A percentile compares a stretch with the other conserved stretches of the same genome.
These are phyloP conservation scores for Rubus idaeus DNA, from an alignment of 306 rosid species.

Conservation along the genomic window DNA sequence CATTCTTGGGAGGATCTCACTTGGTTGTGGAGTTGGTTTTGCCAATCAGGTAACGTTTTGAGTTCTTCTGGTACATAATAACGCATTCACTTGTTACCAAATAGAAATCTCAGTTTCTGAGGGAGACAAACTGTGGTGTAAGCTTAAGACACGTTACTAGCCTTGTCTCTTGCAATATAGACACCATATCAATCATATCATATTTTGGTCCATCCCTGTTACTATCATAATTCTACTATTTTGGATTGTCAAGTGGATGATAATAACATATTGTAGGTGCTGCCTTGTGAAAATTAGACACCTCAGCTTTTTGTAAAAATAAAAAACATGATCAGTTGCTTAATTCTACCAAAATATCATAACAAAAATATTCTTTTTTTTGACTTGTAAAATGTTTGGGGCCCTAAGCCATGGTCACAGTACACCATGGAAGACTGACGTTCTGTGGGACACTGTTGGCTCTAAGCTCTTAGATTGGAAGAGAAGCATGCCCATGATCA, in stretches of 20 bases:
- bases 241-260: not conserved
- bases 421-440: not conserved
- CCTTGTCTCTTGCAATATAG: not conserved
- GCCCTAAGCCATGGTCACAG: not conserved
- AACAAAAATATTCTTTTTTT: not conserved
- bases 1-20: conserved; percentile 55
- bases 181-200: not conserved
- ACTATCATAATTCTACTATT: not conserved
- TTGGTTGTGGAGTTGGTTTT: conserved; percentile 86
- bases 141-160: not conserved
- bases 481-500: conserved; percentile 14
- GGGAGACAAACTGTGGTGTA: not conserved
- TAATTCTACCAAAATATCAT: not conserved
- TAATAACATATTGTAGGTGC: not conserved
- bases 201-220: not conserved
- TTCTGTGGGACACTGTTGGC: not conserved
- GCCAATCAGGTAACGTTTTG: conserved; percentile 69
- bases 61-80: not conserved
- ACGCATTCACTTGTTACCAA: not conserved
- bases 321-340: not conserved
- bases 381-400: not conserved
- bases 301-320: not conserved
- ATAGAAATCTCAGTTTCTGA: not conserved
- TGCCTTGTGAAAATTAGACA: not conserved
- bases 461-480: not conserved